phyloP scores from a whole-genome alignment of 257 asterid species.

The Nemophila menziesii region DNA sequence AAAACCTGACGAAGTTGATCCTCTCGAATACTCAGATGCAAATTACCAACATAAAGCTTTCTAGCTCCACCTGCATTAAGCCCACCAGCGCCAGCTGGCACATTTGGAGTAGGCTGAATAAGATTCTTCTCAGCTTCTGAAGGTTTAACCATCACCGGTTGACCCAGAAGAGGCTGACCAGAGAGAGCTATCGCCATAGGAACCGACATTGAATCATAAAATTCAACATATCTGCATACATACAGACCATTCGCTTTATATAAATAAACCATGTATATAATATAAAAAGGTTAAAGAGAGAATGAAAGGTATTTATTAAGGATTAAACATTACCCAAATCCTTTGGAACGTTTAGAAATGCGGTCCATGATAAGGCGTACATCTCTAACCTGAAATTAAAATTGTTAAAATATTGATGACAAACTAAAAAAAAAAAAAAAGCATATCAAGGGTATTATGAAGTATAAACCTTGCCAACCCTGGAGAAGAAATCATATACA shows the following conservation, averaged over 20 bases:
- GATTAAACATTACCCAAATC: slow-evolving; percentile 43
- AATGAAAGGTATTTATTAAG: slow-evolving; percentile 1
- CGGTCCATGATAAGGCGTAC: slow-evolving; percentile 68
- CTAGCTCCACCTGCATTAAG: slow-evolving; percentile 44
- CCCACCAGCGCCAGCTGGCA: slow-evolving; percentile 31
- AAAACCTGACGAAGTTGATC: slow-evolving; percentile 70
- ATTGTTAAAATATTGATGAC: slow-evolving; percentile 1
- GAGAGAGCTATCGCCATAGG: slow-evolving; percentile 75
- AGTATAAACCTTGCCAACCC: slow-evolving; percentile 69
- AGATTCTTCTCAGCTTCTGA: slow-evolving; percentile 82
- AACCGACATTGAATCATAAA: slow-evolving; percentile 54
- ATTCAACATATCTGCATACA: slow-evolving; percentile 56
- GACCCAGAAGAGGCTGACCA: slow-evolving; percentile 64
- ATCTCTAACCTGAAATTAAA: slow-evolving; percentile 50
- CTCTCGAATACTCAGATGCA: slow-evolving; percentile 49
- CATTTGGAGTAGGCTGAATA: slow-evolving; percentile 43
- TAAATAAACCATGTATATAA: background rate
- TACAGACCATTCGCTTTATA: background rate
- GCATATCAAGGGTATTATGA: slow-evolving; percentile 8
- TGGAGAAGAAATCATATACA: slow-evolving; percentile 56
- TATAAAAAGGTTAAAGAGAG: background rate
- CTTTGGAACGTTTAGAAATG: slow-evolving; percentile 61
- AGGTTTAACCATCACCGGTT: slow-evolving; percentile 65
- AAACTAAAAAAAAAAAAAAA: background rate
- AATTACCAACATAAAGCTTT: slow-evolving; percentile 56